Evolutionary conservation across 1,139 yeast genomes (phyloP).

Genomic region (Blastobotrys buckinghamii): DNA sequence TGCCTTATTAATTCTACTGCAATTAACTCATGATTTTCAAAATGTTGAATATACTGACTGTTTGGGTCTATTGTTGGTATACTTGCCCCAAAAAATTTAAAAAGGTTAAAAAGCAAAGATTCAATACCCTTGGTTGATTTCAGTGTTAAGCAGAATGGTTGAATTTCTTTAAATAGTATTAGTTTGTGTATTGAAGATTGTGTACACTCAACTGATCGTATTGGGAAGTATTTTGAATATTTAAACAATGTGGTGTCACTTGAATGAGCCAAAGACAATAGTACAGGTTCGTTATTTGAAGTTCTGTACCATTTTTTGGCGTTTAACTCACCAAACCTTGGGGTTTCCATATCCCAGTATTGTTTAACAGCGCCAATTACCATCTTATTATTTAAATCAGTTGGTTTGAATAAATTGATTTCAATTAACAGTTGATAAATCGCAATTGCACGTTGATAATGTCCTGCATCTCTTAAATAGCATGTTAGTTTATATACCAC

Average conservation of each 20-base stretch:
- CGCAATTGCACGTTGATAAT: slow-evolving; percentile 18
- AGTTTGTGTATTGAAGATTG: background rate
- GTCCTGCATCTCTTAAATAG: slow-evolving; percentile 19
- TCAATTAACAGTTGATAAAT: slow-evolving; percentile 20
- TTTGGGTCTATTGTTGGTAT: background rate
- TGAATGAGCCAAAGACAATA: too few relatives aligned
- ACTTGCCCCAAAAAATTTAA: slow-evolving; percentile 3
- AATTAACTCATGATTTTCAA: background rate
- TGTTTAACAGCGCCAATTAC: slow-evolving; percentile 9
- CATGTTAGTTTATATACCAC: slow-evolving; percentile 14
- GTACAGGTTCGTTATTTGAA: too few relatives aligned
- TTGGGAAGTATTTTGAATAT: slow-evolving; percentile 3
- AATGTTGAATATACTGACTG: background rate
- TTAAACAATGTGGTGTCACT: too few relatives aligned
- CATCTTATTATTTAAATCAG: background rate
- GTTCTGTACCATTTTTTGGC: slow-evolving; percentile 9
- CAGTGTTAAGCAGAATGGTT: slow-evolving; percentile 2
- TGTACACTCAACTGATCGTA: slow-evolving; percentile 2
- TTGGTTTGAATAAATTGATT: slow-evolving; percentile 16
- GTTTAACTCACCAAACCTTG: slow-evolving; percentile 19
- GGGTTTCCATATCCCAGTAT: slow-evolving; percentile 21
- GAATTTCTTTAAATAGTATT: slow-evolving; percentile 10
- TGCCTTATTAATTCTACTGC: slow-evolving; percentile 8
- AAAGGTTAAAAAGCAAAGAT: background rate
- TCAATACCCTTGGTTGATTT: background rate